phyloP scores from a whole-genome alignment of 140 eudicot genomes.

The Cichorium intybus region DNA sequence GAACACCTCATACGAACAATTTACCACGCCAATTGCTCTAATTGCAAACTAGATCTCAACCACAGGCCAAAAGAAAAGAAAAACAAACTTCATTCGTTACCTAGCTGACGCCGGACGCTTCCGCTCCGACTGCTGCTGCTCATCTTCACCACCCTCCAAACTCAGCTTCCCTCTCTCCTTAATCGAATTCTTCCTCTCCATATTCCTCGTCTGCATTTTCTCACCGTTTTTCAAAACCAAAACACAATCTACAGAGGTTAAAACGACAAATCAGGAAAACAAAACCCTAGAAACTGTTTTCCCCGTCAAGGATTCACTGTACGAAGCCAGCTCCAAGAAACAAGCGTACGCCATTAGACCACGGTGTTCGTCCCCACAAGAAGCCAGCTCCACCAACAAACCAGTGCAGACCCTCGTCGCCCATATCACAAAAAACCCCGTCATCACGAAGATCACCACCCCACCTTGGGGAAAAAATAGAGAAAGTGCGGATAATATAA shows the following conservation, averaged over 20 bases:
- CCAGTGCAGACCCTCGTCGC: slow-evolving; percentile 61
- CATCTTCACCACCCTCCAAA: slow-evolving; percentile 55
- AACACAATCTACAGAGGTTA: slow-evolving; percentile 19
- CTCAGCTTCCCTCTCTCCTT: slow-evolving; percentile 71
- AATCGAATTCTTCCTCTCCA: too few species aligned
- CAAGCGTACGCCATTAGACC: too few species aligned
- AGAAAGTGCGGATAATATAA: too few species aligned
- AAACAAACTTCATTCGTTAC: slow-evolving; percentile 22
- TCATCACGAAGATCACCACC: slow-evolving; percentile 30
- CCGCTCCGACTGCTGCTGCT: slow-evolving; percentile 60
- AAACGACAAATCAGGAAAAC: not conserved
- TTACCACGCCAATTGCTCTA: slow-evolving; percentile 3
- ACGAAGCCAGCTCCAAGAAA: slow-evolving; percentile 51
- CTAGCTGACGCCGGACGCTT: slow-evolving; percentile 96
- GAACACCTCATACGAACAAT: too few species aligned
- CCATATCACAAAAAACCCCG: slow-evolving; percentile 55
- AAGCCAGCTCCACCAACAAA: too few species aligned
- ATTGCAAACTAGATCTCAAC: slow-evolving; percentile 9
- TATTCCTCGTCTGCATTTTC: slow-evolving; percentile 80
- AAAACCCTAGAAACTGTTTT: slow-evolving; percentile 22
- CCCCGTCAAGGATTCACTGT: slow-evolving; percentile 8
- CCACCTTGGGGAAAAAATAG: slow-evolving; percentile 70
- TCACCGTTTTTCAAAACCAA: slow-evolving; percentile 13
- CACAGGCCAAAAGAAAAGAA: not conserved
- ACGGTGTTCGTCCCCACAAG: too few species aligned